Base-by-base conservation (phyloP, 1,284 basidiomycete genomes). In the Ustilago cynodontis region DNA sequence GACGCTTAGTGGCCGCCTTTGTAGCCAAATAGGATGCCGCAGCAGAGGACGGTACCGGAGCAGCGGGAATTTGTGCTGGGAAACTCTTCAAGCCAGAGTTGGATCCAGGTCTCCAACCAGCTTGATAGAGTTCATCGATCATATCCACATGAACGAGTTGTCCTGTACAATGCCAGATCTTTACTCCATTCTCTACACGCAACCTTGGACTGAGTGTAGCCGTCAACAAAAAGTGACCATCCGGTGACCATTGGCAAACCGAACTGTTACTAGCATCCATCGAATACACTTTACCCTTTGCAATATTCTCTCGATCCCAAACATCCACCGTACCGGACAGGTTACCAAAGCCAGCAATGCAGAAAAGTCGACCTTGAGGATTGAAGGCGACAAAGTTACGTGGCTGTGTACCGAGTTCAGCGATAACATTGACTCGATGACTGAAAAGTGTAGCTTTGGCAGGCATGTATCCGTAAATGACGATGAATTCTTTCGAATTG, bases 401-500 rank as follows among this genome's bases (percentile, higher is more conserved):
- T 53, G 94, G 94, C 26, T 92, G 90, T 16, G 91, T 89, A 63
- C 95, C 95, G 82, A 98, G 98, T 80, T 97, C 95, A 85, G 95
- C 92, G 45, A 97, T 88, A 4, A 92, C 89, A 71, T 93, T 92
- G 69, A 94, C 93, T 52, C 94, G 93, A 82, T 93, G 91, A 86
- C 98, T 94, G 85, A 97, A 98, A 20, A 97, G 87, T 87, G 93
- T 92, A 0, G 92, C 91, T 86, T 96, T 95, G 16, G 96, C 94
- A 1, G 96, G 97, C 94, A 98, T 98, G 87, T 91, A 98, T 79
- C 96, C 95, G 85, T 98, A 98, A 53, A 95, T 92, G 39, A 98
- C 95, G 68, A 92, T 91, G 83, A 98, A 99, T 87, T 99, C 96
- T 86, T 95, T 94, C 24, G 80, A 78, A 82, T 94, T 97, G n/a